Evolutionary conservation across 345 rosid species (phyloP).

Genomic region (Populus euphratica): DNA sequence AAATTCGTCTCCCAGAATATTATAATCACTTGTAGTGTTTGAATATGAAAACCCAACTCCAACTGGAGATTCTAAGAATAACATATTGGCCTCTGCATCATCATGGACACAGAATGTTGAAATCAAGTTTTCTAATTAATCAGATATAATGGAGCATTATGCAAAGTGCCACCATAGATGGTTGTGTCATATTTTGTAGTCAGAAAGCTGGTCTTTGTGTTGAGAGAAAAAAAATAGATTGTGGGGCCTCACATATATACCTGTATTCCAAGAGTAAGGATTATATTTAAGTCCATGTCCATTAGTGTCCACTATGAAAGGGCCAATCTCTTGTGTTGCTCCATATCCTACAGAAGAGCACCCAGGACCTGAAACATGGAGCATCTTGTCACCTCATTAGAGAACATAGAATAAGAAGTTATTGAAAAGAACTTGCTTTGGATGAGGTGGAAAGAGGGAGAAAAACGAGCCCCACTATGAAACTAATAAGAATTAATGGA

Average conservation of each 20-base stretch:
- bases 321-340: slow-evolving; percentile 96
- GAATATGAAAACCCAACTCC: slow-evolving; percentile 98
- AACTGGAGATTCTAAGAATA: slow-evolving; percentile 87
- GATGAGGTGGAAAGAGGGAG: slow-evolving; percentile 13
- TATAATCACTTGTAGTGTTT: slow-evolving; percentile 62
- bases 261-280: slow-evolving; percentile 79
- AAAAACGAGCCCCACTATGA: slow-evolving; percentile 11
- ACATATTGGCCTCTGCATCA: slow-evolving; percentile 80
- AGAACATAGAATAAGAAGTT: slow-evolving; percentile 23
- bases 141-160: slow-evolving; percentile 18
- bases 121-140: background rate
- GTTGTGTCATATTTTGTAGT: background rate
- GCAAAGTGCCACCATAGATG: background rate
- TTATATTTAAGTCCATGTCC: slow-evolving; percentile 58
- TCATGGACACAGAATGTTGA: slow-evolving; percentile 18
- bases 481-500: slow-evolving; percentile 8
- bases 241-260: slow-evolving; percentile 27
- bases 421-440: slow-evolving; percentile 11
- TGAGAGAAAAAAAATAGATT: background rate
- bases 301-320: slow-evolving; percentile 69
- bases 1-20: slow-evolving; percentile 57
- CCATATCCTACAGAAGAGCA: slow-evolving; percentile 98
- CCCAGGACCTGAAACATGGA: slow-evolving; percentile 75
- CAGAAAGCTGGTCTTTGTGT: background rate
- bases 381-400: slow-evolving; percentile 41